A percentile compares a stretch with the other conserved stretches of the same genome.
Conservation (phyloP, 1,284 basidiomycete genomes). For the Rhodotorula sp. region DNA sequence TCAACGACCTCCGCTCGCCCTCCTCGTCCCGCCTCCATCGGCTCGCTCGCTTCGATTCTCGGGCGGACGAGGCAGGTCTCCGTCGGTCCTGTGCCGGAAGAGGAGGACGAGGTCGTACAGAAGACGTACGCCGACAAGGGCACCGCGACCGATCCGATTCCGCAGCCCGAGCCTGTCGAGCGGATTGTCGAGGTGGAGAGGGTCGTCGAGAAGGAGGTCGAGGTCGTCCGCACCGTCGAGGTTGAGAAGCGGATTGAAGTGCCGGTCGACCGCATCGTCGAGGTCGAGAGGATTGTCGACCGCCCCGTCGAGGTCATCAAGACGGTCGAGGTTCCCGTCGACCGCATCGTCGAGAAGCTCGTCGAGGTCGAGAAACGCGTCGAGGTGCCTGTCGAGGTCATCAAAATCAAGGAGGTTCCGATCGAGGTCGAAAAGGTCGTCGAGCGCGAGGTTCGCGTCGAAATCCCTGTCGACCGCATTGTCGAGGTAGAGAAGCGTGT, state of each 20-base stretch:
- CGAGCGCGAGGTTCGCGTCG: constrained; percentile 12
- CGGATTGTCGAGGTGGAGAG: constrained; percentile 1
- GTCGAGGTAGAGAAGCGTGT: constrained; percentile 13
- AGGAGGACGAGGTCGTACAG: constrained; percentile 18
- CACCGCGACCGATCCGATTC: constrained; percentile 45
- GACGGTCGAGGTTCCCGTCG: constrained; percentile 53
- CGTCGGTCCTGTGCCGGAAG: background rate
- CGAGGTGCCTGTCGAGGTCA: constrained; percentile 12
- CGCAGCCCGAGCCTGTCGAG: constrained; percentile 48
- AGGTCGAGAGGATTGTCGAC: constrained; percentile 11
- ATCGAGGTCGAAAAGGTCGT: constrained; percentile 5
- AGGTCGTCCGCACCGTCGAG: constrained; percentile 1
- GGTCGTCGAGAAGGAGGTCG: background rate
- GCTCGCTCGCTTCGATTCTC: constrained; percentile 26
- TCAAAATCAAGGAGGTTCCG: background rate
- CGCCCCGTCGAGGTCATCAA: no score
- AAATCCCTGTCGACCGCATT: constrained; percentile 10
- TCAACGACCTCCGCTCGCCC: background rate
- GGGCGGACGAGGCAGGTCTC: constrained; percentile 1
- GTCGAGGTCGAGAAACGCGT: constrained; percentile 36
- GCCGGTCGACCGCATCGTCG: constrained; percentile 16
- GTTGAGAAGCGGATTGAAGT: constrained; percentile 3
- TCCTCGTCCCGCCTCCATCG: constrained; percentile 14
- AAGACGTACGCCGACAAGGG: constrained; percentile 21
- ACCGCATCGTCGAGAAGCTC: constrained; percentile 46